phyloP scores from a whole-genome alignment of 2,329 filamentous ascomycete species.

The Didymella segeticola region DNA sequence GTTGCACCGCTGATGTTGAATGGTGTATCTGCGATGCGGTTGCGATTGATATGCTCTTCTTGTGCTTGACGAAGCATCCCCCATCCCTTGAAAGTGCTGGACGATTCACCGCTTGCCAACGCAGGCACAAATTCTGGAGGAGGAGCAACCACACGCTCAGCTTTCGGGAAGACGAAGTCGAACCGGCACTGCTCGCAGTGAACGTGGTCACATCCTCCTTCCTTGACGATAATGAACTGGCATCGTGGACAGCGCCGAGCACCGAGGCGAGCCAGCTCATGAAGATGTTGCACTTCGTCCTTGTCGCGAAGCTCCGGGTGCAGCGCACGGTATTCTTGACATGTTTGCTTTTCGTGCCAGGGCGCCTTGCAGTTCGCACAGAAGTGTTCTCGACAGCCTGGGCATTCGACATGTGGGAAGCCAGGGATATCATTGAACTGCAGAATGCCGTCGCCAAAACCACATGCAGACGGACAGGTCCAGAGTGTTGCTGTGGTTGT shows the following conservation, averaged over 20 bases:
- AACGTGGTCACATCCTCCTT: not conserved
- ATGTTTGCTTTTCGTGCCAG: not conserved
- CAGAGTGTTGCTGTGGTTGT: not conserved
- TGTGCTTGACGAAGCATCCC: not conserved
- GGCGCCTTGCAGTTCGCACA: not conserved
- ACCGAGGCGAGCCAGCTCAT: not conserved
- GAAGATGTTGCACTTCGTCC: not conserved
- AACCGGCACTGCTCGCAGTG: constrained; percentile 1
- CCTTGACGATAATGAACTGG: constrained; percentile 6
- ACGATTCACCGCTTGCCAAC: not conserved
- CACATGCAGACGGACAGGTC: not conserved
- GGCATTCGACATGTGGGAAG: constrained; percentile 3
- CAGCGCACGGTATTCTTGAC: not conserved
- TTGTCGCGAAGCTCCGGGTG: not conserved
- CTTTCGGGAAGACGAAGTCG: not conserved
- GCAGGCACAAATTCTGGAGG: not conserved
- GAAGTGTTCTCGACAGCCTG: not conserved
- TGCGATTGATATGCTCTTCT: not conserved
- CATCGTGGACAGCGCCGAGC: constrained; percentile 8
- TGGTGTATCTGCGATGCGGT: not conserved
- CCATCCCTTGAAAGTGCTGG: not conserved
- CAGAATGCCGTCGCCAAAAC: not conserved
- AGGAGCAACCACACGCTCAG: not conserved
- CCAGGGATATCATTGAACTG: not conserved
- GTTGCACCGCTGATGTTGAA: not conserved